These are phyloP conservation scores for Nothopassalora personata DNA, from an alignment of 2,329 filamentous ascomycete genomes.

Conservation along the genomic window DNA sequence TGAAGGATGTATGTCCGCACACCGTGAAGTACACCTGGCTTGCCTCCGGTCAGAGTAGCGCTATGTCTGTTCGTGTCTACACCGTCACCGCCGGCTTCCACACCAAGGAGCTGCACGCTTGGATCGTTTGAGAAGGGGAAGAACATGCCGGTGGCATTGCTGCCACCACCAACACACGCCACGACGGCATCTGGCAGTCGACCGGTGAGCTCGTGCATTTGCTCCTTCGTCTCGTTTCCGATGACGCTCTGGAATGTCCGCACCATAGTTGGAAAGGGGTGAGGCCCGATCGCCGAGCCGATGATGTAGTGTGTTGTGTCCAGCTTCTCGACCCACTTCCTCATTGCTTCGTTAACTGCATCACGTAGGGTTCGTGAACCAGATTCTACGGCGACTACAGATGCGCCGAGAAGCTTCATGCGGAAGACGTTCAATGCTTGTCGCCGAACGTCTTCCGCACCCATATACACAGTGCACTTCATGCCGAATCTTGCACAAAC, in stretches of 20 bases:
- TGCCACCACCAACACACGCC: slow-evolving; percentile 91
- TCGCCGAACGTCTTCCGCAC: slow-evolving; percentile 90
- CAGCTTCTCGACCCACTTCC: slow-evolving; percentile 88
- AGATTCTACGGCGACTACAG: slow-evolving; percentile 87
- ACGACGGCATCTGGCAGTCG: slow-evolving; percentile 94
- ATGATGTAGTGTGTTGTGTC: slow-evolving; percentile 98
- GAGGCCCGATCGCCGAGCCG: slow-evolving; percentile 92
- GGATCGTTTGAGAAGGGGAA: slow-evolving; percentile 86
- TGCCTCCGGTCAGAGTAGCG: slow-evolving; percentile 79
- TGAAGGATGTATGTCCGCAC: slow-evolving; percentile 95
- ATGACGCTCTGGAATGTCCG: slow-evolving; percentile 97
- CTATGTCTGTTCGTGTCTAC: slow-evolving; percentile 79
- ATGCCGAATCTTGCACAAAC: slow-evolving; percentile 98
- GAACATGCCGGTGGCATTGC: slow-evolving; percentile 97
- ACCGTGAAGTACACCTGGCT: slow-evolving; percentile 90
- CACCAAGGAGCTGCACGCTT: slow-evolving; percentile 80
- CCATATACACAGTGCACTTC: slow-evolving; percentile 98
- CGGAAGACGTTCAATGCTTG: slow-evolving; percentile 98
- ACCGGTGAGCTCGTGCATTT: slow-evolving; percentile 77
- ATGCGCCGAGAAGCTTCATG: slow-evolving; percentile 91
- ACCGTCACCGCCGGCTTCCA: slow-evolving; percentile 93
- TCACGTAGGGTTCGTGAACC: slow-evolving; percentile 62
- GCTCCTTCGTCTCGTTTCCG: slow-evolving; percentile 85
- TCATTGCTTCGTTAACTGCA: slow-evolving; percentile 88
- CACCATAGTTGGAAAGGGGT: slow-evolving; percentile 96